Percentiles rank a stretch among this genome's conserved stretches.
Evolutionary conservation across 192 early-diverging fungal genomes (phyloP).

Genomic region (Entomortierella chlamydospora): DNA sequence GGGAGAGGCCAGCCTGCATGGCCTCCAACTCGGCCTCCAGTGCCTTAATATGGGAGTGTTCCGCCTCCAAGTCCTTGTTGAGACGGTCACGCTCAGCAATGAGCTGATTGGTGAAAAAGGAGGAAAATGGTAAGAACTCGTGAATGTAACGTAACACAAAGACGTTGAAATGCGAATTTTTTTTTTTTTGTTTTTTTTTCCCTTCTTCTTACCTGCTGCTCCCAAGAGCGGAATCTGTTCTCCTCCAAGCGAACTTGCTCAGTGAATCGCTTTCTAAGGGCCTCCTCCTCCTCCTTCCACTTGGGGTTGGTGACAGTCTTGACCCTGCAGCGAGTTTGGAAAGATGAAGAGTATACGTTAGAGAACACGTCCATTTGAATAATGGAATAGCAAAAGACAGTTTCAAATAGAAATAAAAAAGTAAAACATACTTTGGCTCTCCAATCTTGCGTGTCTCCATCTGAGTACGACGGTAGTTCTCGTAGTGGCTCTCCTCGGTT

Average conservation of each 20-base stretch:
- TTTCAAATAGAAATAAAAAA: neutral
- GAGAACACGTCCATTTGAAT: neutral
- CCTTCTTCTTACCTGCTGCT: conserved; percentile 73
- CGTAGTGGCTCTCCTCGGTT: conserved; percentile 97
- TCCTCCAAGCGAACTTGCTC: conserved; percentile 98
- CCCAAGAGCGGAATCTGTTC: conserved; percentile 98
- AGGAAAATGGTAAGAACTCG: too few species aligned
- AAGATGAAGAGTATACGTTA: neutral
- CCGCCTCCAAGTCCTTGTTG: conserved; percentile 97
- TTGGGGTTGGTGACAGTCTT: conserved; percentile 88
- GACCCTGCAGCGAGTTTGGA: conserved; percentile 55
- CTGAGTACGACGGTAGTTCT: conserved; percentile 88
- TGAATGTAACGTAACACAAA: neutral
- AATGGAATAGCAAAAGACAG: conserved; percentile 7
- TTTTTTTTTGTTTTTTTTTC: neutral
- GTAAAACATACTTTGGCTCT: conserved; percentile 75
- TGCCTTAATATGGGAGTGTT: conserved; percentile 94
- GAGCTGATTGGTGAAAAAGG: conserved; percentile 35
- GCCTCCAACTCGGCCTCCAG: conserved; percentile 87
- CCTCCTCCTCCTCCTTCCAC: conserved; percentile 99
- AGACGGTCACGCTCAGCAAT: conserved; percentile 71
- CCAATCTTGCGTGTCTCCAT: conserved; percentile 92
- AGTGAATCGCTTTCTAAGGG: conserved; percentile 94
- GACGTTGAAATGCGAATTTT: neutral
- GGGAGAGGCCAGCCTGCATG: conserved; percentile 54